Evolutionary conservation across 495 filamentous ascomycete genomes (phyloP), one percentile per base, ranked within the genome.

Genomic region (Elasticomyces elasticus): DNA sequence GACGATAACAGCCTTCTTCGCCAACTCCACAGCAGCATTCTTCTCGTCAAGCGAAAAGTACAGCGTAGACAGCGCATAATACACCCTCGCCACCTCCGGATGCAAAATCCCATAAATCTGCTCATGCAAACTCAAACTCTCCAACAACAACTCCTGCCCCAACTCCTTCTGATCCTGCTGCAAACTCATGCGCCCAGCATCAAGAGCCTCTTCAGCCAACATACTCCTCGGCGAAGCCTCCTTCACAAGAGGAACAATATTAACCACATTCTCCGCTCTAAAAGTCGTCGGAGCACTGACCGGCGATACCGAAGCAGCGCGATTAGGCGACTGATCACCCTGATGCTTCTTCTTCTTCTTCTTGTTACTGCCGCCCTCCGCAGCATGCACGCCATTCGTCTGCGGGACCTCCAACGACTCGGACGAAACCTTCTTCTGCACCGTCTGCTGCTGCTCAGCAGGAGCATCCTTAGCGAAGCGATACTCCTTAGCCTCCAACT

Each of bases 21-120:
- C 90, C 54, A 99, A 78, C 69, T 99, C 94, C 17, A 97, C 83
- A 28, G 94, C 94, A 4, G 86, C 86, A 11, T 85, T 85, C 74
- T 96, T 97, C 74, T 99, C 92, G 38, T 95, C 92, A 12, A 94
- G 80, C 67, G 90, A 84, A 70, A 87, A 95, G 72, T 95, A 95
- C 40, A 97, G 76, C 78, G 92, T 94, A 6, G 94, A 94, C 26
- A 99, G 76, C 35, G 84, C 86, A 68, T 94, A 87, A 73, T 99
- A 99, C 30, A 94, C 83, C 67, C 91, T 81, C 51, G 91, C 90
- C 60, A 97, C 90, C 70, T 99, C 94, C 11, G 94, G 89, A 67
- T 99, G 94, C 22, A 99, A 77, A 37, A 96, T 89, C 53, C 94
- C 94, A 63, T 99, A 99, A 64, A 99, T 96, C 70, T 99, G 94